Percentiles rank a stretch among this genome's conserved stretches.
phyloP scores from a whole-genome alignment of 768 basidiomycete species.

The Myochromella boudieri region DNA sequence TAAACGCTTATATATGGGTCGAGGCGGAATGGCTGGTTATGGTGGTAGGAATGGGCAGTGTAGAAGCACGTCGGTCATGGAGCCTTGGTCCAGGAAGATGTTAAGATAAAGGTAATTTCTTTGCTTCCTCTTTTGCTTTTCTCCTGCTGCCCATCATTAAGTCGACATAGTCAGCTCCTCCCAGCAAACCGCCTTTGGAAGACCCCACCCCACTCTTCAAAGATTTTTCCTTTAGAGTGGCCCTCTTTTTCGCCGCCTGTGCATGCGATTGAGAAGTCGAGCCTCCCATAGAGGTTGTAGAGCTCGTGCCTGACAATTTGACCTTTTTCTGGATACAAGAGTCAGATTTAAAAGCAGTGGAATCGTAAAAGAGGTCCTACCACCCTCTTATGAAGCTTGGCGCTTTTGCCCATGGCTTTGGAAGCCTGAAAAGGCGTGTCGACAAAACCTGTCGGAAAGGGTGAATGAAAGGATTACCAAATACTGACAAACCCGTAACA shows the following conservation, averaged over 20 bases:
- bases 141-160: constrained; percentile 70
- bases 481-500: constrained; percentile 6
- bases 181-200: constrained; percentile 48
- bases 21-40: too few species aligned
- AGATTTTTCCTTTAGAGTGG: constrained; percentile 45
- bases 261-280: constrained; percentile 32
- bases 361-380: constrained; percentile 30
- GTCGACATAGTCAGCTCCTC: constrained; percentile 76
- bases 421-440: neutral
- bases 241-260: constrained; percentile 49
- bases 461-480: neutral
- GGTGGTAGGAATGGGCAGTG: too few species aligned
- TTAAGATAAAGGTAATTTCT: constrained; percentile 46
- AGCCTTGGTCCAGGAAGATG: too few species aligned
- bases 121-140: constrained; percentile 65
- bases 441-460: neutral
- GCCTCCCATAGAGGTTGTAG: constrained; percentile 16
- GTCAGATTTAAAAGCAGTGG: constrained; percentile 3
- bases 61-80: too few species aligned
- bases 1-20: too few species aligned
- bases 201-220: constrained; percentile 19
- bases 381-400: constrained; percentile 63
- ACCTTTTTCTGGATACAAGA: constrained; percentile 34
- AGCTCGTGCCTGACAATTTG: constrained; percentile 29
- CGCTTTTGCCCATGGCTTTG: constrained; percentile 58